Conservation (phyloP, 768 basidiomycete species). For the Daedaleopsis sinensis region DNA sequence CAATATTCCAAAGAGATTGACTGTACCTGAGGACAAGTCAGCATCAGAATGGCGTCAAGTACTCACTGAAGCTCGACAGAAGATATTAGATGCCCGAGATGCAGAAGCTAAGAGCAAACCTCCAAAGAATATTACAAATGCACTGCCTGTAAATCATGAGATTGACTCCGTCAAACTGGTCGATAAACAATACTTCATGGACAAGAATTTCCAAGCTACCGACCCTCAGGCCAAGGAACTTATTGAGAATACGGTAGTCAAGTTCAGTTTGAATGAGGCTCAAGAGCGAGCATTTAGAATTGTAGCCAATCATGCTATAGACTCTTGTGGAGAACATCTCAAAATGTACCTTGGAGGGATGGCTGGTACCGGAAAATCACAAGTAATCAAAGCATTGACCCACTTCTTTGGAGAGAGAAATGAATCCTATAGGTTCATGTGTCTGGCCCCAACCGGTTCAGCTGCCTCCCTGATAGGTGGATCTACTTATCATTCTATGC, state of each 20-base stretch:
- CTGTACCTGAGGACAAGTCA: not conserved
- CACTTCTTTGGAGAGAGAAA: slow-evolving; percentile 6
- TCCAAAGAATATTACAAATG: not conserved
- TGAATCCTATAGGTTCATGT: slow-evolving; percentile 3
- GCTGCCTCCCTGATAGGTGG: slow-evolving; percentile 21
- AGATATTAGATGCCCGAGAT: not conserved
- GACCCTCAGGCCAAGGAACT: no score
- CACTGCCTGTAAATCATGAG: not conserved
- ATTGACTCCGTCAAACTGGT: no score
- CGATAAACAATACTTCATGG: no score
- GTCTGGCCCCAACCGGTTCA: slow-evolving; percentile 18
- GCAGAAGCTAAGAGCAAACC: not conserved
- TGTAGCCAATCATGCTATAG: no score
- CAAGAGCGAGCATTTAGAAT: no score
- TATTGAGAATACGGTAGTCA: no score
- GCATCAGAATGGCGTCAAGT: not conserved
- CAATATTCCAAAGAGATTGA: not conserved
- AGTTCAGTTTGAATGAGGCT: no score
- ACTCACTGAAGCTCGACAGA: not conserved
- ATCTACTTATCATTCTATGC: slow-evolving; percentile 14
- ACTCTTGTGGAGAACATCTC: no score
- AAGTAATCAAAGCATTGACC: slow-evolving; percentile 16
- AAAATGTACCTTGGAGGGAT: no score
- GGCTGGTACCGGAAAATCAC: not conserved
- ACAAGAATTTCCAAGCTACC: no score